Percentiles rank a stretch among this genome's conserved stretches.
Conservation (phyloP, 352 stramenopile genomes). For the Elongisporangium prolatum region DNA sequence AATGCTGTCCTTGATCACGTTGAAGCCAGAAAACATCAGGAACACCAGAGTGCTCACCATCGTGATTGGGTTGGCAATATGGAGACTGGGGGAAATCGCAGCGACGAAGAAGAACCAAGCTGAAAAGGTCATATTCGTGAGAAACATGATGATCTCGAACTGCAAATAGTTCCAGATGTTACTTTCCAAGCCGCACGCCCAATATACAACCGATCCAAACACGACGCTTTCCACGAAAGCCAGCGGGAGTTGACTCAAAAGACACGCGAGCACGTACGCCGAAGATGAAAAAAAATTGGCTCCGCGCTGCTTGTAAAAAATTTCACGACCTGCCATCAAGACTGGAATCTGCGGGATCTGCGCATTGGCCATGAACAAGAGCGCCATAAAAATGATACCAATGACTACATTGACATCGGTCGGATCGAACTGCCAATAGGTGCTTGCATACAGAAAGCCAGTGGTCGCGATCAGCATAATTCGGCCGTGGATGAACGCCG, state of each 20-base stretch:
- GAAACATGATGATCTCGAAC: slow-evolving; percentile 55
- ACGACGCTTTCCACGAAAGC: slow-evolving; percentile 43
- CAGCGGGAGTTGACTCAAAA: slow-evolving; percentile 20
- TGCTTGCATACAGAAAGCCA: background rate
- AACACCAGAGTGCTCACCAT: slow-evolving; percentile 43
- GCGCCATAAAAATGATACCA: slow-evolving; percentile 58
- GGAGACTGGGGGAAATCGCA: slow-evolving; percentile 19
- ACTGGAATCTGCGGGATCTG: slow-evolving; percentile 51
- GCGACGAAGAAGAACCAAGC: slow-evolving; percentile 43
- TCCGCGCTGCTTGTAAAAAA: slow-evolving; percentile 70
- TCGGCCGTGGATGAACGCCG: background rate
- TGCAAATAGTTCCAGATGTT: slow-evolving; percentile 41
- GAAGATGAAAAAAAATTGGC: slow-evolving; percentile 62
- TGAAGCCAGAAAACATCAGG: slow-evolving; percentile 38
- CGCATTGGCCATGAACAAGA: slow-evolving; percentile 54
- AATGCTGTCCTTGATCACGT: slow-evolving; percentile 41
- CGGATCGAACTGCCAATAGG: slow-evolving; percentile 3
- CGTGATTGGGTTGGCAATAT: slow-evolving; percentile 36
- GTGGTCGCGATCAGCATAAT: background rate
- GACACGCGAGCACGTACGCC: slow-evolving; percentile 43
- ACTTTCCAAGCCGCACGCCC: slow-evolving; percentile 48
- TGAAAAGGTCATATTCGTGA: slow-evolving; percentile 28
- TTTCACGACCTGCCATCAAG: slow-evolving; percentile 36
- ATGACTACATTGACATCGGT: slow-evolving; percentile 28
- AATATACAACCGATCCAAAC: slow-evolving; percentile 75